phyloP scores from a whole-genome alignment of 768 basidiomycete genomes.

The Rhizopogon rudus region DNA sequence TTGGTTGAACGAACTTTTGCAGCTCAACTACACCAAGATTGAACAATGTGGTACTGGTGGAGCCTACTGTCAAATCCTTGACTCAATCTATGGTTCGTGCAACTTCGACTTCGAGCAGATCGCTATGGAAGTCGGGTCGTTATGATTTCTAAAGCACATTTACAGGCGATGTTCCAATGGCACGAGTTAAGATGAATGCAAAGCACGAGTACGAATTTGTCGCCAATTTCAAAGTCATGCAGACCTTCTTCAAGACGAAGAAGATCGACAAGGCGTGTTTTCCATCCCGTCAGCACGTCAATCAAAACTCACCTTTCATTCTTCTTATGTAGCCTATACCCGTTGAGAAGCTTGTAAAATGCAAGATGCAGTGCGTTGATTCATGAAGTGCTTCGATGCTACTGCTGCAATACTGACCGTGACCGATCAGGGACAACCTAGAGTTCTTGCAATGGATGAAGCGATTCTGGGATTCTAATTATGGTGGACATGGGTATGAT shows the following conservation, averaged over 20 bases:
- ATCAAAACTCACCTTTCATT: conserved; percentile 4
- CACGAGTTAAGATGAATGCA: conserved; percentile 91
- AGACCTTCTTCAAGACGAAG: conserved; percentile 86
- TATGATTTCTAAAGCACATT: conserved; percentile 8
- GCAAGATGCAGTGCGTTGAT: conserved; percentile 93
- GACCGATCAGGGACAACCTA: conserved; percentile 75
- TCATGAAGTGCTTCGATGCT: conserved; percentile 3
- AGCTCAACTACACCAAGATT: conserved; percentile 87
- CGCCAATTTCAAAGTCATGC: conserved; percentile 93
- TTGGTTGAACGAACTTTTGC: conserved; percentile 94
- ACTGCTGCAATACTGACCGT: conserved; percentile 9
- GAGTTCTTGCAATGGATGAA: conserved; percentile 98
- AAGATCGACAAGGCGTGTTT: conserved; percentile 85
- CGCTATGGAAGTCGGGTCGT: conserved; percentile 6
- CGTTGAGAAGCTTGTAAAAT: conserved; percentile 92
- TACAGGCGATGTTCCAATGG: conserved; percentile 86
- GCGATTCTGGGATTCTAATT: conserved; percentile 93
- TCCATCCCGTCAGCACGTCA: background rate
- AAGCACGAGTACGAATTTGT: conserved; percentile 95
- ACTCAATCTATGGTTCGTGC: conserved; percentile 84
- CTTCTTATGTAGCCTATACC: conserved; percentile 71
- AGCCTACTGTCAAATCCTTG: conserved; percentile 92
- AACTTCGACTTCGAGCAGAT: conserved; percentile 14
- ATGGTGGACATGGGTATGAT: conserved; percentile 84
- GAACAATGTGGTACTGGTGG: conserved; percentile 90